Percentiles rank a stretch among this genome's conserved stretches.
Conservation (phyloP, 306 rosid genomes). For the Erythrophleum fordii region DNA sequence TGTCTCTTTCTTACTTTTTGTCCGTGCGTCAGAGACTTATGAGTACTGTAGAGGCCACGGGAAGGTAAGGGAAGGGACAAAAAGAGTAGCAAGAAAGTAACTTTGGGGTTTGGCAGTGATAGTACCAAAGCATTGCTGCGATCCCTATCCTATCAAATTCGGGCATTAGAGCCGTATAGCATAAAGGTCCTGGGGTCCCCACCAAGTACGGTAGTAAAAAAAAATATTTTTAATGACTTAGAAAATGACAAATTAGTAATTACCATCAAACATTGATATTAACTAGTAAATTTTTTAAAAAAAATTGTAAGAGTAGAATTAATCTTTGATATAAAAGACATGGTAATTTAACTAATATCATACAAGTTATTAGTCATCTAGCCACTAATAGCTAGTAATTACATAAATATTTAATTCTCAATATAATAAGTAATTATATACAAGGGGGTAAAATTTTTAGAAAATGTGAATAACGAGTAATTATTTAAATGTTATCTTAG, state of each 20-base stretch:
- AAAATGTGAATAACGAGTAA: no score
- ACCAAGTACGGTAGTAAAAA: not conserved
- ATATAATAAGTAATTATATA: no score
- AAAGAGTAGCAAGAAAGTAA: not conserved
- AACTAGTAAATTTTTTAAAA: not conserved
- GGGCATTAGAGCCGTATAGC: not conserved
- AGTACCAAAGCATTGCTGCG: not conserved
- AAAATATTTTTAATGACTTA: not conserved
- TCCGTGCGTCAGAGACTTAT: not conserved
- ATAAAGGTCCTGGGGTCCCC: not conserved
- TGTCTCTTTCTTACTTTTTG: slow-evolving; percentile 17
- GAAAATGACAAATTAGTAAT: not conserved
- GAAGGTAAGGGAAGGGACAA: not conserved
- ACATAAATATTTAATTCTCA: no score
- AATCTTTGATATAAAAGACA: no score
- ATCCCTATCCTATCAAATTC: not conserved
- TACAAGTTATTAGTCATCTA: not conserved
- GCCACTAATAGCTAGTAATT: no score
- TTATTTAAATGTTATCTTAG: no score
- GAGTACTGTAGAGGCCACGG: not conserved
- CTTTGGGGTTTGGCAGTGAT: not conserved
- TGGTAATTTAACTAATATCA: not conserved
- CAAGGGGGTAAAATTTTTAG: no score
- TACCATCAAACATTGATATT: not conserved
- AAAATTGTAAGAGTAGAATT: no score